These are phyloP conservation scores for Rhizodiscina lignyota DNA, from an alignment of 495 filamentous ascomycete species.

Conservation along the genomic window DNA sequence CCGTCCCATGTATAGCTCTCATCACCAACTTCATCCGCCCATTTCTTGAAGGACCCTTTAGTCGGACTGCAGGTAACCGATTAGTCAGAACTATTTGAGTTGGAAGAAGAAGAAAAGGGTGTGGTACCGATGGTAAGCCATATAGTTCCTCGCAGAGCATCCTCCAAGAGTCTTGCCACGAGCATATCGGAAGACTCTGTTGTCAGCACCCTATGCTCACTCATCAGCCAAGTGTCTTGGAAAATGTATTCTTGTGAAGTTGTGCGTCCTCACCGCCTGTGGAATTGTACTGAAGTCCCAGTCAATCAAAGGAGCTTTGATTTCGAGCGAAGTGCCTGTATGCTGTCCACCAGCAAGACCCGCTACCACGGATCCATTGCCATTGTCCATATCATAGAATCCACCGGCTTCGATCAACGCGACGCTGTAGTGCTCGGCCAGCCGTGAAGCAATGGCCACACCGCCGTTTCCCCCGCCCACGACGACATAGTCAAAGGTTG, in stretches of 20 bases:
- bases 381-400: slow-evolving; percentile 32
- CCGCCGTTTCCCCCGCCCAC: slow-evolving; percentile 42
- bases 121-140: slow-evolving; percentile 11
- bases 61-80: slow-evolving; percentile 14
- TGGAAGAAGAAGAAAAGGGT: neutral
- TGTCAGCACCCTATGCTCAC: slow-evolving; percentile 1
- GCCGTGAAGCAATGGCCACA: slow-evolving; percentile 28
- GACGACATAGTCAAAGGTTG: too few relatives aligned
- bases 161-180: slow-evolving; percentile 15
- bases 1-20: slow-evolving; percentile 34
- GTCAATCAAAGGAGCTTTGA: neutral
- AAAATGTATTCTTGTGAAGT: too few relatives aligned
- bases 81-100: neutral
- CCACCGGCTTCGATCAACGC: slow-evolving; percentile 42
- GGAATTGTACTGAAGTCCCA: slow-evolving; percentile 11
- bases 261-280: too few relatives aligned
- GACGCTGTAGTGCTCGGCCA: slow-evolving; percentile 24
- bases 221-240: too few relatives aligned
- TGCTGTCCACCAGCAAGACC: too few relatives aligned
- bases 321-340: neutral
- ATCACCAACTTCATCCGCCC: slow-evolving; percentile 42
- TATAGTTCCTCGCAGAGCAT: slow-evolving; percentile 10
- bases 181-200: slow-evolving; percentile 10
- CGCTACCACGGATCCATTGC: slow-evolving; percentile 24
- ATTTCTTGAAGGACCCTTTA: slow-evolving; percentile 28